Base-by-base conservation (phyloP, 495 filamentous ascomycete species). In the Thermothielavioides terrestris region DNA sequence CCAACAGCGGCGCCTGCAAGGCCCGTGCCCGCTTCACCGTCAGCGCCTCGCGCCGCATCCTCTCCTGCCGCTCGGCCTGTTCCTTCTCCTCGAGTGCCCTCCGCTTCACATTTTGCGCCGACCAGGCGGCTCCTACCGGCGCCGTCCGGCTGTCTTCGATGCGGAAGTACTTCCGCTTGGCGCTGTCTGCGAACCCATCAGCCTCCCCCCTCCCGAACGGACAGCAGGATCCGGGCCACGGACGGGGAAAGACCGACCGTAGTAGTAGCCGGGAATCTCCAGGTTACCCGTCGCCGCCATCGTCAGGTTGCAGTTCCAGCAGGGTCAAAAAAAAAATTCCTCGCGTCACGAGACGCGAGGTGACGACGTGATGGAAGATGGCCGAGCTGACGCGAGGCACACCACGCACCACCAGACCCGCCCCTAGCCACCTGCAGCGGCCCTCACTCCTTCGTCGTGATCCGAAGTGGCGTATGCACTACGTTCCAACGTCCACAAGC, bases 81-180 rank as follows among this genome's bases (percentile, higher is more conserved):
- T 53, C 52, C 10, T 35, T 30, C 8, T 58, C 55, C 21, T 65
- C 56, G 5, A 56, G 11, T 37, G 61, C 59, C 23, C 69, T 61
- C 34, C 60, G 61, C 64, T 69, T 72, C 14, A 72, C 68, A 28
- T 53, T 68, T n/a, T 38, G 25, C 0, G 58, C 54, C 22, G 68
- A 61, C 65, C 69, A 72, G 5, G 60, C 53, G 2, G 68, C 68
- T 14, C 32, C 10, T 0, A 9, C 11, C 0, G 71, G 66, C 6
- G 69, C 65, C 0, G 65, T 68, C n/a, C 36, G 46, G 47, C 20
- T 28, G 28, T 25, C 49, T 55, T 74, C 66, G 35, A 77, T 62
- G 45, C 68, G 71, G 60, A 77, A 79, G 57, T 77, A 78, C 15
- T 69, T 72, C 20, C 57, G 48, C 52, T 68, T 76, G 14, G 56